Evolutionary conservation across 2,329 filamentous ascomycete species (phyloP).

Genomic region (Beauveria bassiana): DNA sequence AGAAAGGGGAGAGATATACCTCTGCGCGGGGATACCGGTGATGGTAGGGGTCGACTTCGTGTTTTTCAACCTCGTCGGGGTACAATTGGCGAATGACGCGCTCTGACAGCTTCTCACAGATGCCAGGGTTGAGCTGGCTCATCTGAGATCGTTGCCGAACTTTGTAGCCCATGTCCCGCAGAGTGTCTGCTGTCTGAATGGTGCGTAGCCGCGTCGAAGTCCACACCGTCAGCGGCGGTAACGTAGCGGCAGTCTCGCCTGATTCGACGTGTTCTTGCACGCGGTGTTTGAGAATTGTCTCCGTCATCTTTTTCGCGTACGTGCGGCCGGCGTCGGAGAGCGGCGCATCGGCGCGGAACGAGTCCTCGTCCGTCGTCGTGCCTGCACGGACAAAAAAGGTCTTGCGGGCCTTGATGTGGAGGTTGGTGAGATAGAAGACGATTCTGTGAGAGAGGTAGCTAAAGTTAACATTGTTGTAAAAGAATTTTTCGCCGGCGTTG

Average conservation of each 20-base stretch:
- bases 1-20: conserved; percentile 37
- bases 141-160: conserved; percentile 90
- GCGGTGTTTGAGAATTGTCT: conserved; percentile 73
- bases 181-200: conserved; percentile 76
- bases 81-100: conserved; percentile 71
- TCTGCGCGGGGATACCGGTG: conserved; percentile 93
- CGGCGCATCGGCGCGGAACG: conserved; percentile 83
- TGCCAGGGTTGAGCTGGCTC: conserved; percentile 93
- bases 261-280: conserved; percentile 68
- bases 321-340: conserved; percentile 71
- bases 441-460: conserved; percentile 95
- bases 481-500: conserved; percentile 86
- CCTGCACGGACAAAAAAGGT: conserved; percentile 91
- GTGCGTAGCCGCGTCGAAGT: conserved; percentile 87
- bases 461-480: conserved; percentile 95
- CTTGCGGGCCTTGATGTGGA: conserved; percentile 90
- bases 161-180: conserved; percentile 74
- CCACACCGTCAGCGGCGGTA: conserved; percentile 85
- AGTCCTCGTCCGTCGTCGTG: conserved; percentile 78
- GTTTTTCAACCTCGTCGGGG: conserved; percentile 85
- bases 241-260: conserved; percentile 59
- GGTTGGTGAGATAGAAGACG: conserved; percentile 94
- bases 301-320: conserved; percentile 81
- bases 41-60: conserved; percentile 92
- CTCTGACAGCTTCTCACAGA: conserved; percentile 91